Evolutionary conservation across 2,329 filamentous ascomycete genomes (phyloP).

Genomic region (Ophiostoma angusticollis): DNA sequence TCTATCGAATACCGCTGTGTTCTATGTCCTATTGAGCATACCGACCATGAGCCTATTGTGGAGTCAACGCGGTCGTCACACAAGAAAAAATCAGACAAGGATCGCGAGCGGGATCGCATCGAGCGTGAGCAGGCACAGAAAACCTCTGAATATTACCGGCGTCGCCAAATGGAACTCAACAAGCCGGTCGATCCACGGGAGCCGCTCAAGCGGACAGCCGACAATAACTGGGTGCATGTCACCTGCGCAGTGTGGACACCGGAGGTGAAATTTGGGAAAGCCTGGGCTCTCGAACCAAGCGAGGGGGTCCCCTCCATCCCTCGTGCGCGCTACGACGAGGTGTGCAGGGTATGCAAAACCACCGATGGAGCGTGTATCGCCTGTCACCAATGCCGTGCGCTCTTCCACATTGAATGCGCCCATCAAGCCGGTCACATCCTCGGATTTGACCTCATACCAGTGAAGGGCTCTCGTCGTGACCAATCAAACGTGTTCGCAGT

Average conservation of each 20-base stretch:
- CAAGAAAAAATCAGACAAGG: conserved; percentile 83
- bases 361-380: conserved; percentile 64
- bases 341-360: conserved; percentile 74
- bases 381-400: conserved; percentile 59
- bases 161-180: conserved; percentile 71
- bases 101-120: conserved; percentile 72
- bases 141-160: conserved; percentile 68
- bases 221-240: conserved; percentile 98
- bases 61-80: conserved; percentile 67
- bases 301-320: conserved; percentile 84
- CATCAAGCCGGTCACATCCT: conserved; percentile 70
- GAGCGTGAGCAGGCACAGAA: conserved; percentile 76
- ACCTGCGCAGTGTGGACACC: conserved; percentile 84
- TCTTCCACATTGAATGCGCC: conserved; percentile 83
- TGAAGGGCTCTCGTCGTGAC: conserved; percentile 80
- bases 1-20: conserved; percentile 95
- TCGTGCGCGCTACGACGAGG: conserved; percentile 56
- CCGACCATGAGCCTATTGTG: conserved; percentile 63
- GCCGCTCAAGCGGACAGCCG: conserved; percentile 81
- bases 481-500: conserved; percentile 68
- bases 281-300: conserved; percentile 67
- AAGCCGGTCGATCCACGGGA: conserved; percentile 77
- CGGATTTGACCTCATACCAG: conserved; percentile 79
- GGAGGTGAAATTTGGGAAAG: conserved; percentile 85
- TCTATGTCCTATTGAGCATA: conserved; percentile 72